phyloP scores from a whole-genome alignment of 2,329 filamentous ascomycete species.

The Truncatella angustata region DNA sequence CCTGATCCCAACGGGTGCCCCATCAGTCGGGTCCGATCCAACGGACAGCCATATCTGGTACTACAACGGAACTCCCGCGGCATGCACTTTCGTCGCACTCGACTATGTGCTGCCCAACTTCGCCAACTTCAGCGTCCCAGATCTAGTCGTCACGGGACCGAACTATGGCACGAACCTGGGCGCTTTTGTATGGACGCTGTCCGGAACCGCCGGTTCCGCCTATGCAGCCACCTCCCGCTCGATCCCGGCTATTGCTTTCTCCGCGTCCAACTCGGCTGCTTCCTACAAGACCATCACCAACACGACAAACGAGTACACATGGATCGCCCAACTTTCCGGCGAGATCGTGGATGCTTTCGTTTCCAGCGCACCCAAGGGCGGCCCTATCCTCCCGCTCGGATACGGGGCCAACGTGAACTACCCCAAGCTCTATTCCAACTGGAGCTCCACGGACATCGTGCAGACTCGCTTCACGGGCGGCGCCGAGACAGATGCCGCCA shows the following conservation, averaged over 20 bases:
- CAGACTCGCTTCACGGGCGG: slow-evolving; percentile 42
- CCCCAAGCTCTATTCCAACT: slow-evolving; percentile 38
- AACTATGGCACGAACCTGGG: slow-evolving; percentile 56
- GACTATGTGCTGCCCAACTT: slow-evolving; percentile 53
- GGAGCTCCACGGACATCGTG: slow-evolving; percentile 38
- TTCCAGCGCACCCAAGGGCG: slow-evolving; percentile 27
- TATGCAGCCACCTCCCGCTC: slow-evolving; percentile 48
- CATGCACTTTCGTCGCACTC: slow-evolving; percentile 54
- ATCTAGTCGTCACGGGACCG: slow-evolving; percentile 42
- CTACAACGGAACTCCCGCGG: slow-evolving; percentile 57
- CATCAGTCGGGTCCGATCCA: slow-evolving; percentile 49
- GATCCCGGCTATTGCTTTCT: slow-evolving; percentile 49
- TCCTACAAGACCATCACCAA: slow-evolving; percentile 38
- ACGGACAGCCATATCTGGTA: slow-evolving; percentile 56
- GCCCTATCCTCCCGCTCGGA: slow-evolving; percentile 41
- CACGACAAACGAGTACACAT: slow-evolving; percentile 42
- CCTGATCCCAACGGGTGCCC: slow-evolving; percentile 43
- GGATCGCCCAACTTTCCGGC: slow-evolving; percentile 39
- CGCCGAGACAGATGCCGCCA: slow-evolving; percentile 43
- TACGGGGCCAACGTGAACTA: slow-evolving; percentile 54
- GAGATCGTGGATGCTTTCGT: slow-evolving; percentile 44
- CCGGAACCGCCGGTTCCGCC: slow-evolving; percentile 49
- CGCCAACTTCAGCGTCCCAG: slow-evolving; percentile 45
- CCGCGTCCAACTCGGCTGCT: slow-evolving; percentile 36
- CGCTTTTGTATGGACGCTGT: slow-evolving; percentile 51